Base-by-base conservation (phyloP, 2,329 filamentous ascomycete genomes). In the Metarhizium guizhouense region DNA sequence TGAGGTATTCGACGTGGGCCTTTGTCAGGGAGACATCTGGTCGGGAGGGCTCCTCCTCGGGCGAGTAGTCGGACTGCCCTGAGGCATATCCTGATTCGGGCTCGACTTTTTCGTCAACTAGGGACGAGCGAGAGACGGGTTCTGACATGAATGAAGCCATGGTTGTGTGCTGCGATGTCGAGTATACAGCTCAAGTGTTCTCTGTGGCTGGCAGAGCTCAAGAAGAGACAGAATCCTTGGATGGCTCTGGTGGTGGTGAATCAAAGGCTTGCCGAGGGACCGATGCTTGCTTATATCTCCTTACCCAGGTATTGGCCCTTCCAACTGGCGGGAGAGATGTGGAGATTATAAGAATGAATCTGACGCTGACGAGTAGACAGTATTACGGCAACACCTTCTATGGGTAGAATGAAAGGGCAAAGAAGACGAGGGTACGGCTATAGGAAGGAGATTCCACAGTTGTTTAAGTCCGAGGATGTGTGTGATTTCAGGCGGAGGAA, bases 1-100 rank as follows among this genome's bases (percentile, higher is more conserved):
- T 99, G 70, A 99, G 81, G 72, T 93, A 93, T 65, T 89, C 86
- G 63, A 97, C 79, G 72, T 99, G 93, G 60, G 87, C 82, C 70
- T 87, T 87, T 62, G 90, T 93, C 76, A 99, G 90, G 72, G 86
- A 84, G 65, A 97, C 80, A 58, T 89, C 83, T 14, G 92, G 88
- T 20, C 93, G 78, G 61, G 60, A 68, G 38, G 67, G 64, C 47
- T 64, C 65, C 45, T 67, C 65, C 45, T 67, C 65, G 29, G 70
- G 65, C n/a, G 68, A 68, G 61, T 71, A 72, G 61, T 72, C 71
- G 50, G 72, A 74, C 54, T 71, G 66, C 48, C 66, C 71, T n/a
- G 78, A 86, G 66, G 84, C 89, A 76, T 96, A 96, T 60, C 93
- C 93, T 40, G 93, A 96, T 73, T 95, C 90, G 59, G 79, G 70